These are phyloP conservation scores for Talaromyces marneffei DNA, from an alignment of 2,329 filamentous ascomycete species.

Conservation along the genomic window DNA sequence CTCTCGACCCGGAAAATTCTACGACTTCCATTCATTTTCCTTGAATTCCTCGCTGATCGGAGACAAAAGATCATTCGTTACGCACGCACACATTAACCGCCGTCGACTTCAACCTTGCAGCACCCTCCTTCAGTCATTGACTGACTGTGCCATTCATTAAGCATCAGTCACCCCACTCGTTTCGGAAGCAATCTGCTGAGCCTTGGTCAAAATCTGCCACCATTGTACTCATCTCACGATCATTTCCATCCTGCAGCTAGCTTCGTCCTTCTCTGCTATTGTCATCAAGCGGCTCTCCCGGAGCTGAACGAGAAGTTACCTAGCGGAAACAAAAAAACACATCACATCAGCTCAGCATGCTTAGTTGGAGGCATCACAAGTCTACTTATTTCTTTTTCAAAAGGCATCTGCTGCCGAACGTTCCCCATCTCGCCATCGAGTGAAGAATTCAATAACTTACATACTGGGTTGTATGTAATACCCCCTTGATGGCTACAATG, in stretches of 20 bases:
- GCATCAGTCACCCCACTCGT: neutral
- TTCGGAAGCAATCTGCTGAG: constrained; percentile 1
- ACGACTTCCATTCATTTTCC: neutral
- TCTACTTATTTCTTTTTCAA: constrained; percentile 5
- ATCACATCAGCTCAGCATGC: constrained; percentile 13
- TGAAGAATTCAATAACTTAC: neutral
- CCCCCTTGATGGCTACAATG: constrained; percentile 15
- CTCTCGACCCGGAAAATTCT: neutral
- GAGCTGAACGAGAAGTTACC: neutral
- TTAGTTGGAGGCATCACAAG: constrained; percentile 4
- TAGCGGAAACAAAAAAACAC: neutral
- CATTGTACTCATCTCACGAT: neutral
- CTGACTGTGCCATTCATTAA: neutral
- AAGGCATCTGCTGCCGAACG: constrained; percentile 10
- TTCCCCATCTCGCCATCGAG: constrained; percentile 1
- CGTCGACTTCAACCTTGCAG: constrained; percentile 9
- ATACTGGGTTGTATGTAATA: neutral
- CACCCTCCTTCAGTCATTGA: neutral
- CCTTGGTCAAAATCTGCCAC: neutral
- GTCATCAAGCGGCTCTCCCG: neutral
- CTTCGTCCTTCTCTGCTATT: neutral
- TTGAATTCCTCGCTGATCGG: neutral
- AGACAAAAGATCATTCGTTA: neutral
- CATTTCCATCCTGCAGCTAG: neutral
- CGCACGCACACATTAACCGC: neutral